Evolutionary conservation across 495 filamentous ascomycete species (phyloP).

Genomic region (Geopyxis carbonaria): DNA sequence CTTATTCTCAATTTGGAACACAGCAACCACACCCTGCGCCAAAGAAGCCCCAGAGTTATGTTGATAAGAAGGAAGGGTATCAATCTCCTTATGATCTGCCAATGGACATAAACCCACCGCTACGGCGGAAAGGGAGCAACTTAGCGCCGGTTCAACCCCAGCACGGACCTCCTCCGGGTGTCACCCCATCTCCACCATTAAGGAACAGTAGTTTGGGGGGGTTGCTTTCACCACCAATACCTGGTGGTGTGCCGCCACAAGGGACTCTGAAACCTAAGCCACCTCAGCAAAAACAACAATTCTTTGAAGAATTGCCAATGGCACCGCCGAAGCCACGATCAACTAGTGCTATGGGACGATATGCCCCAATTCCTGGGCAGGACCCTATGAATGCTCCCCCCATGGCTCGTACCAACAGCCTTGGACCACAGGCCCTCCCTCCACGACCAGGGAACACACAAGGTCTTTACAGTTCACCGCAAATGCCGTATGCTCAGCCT

Average conservation of each 20-base stretch:
- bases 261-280: constrained; percentile 20
- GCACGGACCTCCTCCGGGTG: constrained; percentile 26
- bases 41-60: constrained; percentile 59
- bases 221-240: constrained; percentile 28
- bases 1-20: constrained; percentile 24
- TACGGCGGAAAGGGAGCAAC: constrained; percentile 34
- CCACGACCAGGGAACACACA: constrained; percentile 17
- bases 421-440: too few species aligned
- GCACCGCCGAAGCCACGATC: constrained; percentile 39
- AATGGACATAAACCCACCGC: constrained; percentile 49
- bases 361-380: constrained; percentile 15
- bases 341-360: constrained; percentile 19
- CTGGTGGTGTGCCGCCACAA: constrained; percentile 15
- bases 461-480: constrained; percentile 10
- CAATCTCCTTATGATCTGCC: constrained; percentile 88
- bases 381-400: constrained; percentile 21
- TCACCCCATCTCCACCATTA: constrained; percentile 35
- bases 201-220: constrained; percentile 48
- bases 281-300: constrained; percentile 16
- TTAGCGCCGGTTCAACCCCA: constrained; percentile 28
- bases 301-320: constrained; percentile 60
- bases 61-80: constrained; percentile 81
- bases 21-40: constrained; percentile 27
- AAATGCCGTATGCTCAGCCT: not conserved
- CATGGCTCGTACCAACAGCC: constrained; percentile 7